Base-by-base conservation (phyloP, 164 flowering plant species). In the Cinnamomum micranthum region DNA sequence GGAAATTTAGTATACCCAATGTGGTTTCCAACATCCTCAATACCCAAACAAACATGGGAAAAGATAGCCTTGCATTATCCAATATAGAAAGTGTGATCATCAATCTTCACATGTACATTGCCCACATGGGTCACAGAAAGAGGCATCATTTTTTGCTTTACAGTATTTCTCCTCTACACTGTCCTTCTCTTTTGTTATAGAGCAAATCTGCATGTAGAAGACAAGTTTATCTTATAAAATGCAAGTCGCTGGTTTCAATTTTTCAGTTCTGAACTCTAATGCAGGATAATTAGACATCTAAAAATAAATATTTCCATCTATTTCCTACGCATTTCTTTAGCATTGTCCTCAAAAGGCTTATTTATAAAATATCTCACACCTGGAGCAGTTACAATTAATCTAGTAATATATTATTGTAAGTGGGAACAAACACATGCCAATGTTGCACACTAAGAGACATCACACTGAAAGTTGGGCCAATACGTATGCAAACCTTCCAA, bases 141-240 rank as follows among this genome's bases (percentile, higher is more conserved):
- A 55, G 6, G 69, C 70, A 23, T 73, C 77, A 52, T 71, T 82
- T 59, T 62, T 79, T 22, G 47, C 63, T 64, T 74, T 65, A 22
- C 70, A 74, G 35, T 80, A 75, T 35, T 6, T 35, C 77, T 78
- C 81, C 35, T 50, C 77, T 77, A 87, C 76, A 60, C 73, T 27
- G 71, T 78, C 83, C 51, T 88, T 87, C 68, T 86, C 88, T 76
- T 75, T 80, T 12, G 67, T 75, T 69, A 91, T 76, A 64, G 86
- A 81, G 73, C 83, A 81, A 28, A 91, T 79, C 98, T 94, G 88
- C 84, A 84, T 5, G 66, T 65, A 71, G 50, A 35, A 73, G 9
- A 63, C 19, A 68, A 6, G 35, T 2, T 23, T 20, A 55, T 47
- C 72, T 19, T 66, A 0, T 69, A 66, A 41, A 69, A 35, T 14